Percentiles rank a stretch among this genome's conserved stretches.
These are phyloP conservation scores for Aspergillus caelatus DNA, from an alignment of 2,329 filamentous ascomycete species.

Conservation along the genomic window DNA sequence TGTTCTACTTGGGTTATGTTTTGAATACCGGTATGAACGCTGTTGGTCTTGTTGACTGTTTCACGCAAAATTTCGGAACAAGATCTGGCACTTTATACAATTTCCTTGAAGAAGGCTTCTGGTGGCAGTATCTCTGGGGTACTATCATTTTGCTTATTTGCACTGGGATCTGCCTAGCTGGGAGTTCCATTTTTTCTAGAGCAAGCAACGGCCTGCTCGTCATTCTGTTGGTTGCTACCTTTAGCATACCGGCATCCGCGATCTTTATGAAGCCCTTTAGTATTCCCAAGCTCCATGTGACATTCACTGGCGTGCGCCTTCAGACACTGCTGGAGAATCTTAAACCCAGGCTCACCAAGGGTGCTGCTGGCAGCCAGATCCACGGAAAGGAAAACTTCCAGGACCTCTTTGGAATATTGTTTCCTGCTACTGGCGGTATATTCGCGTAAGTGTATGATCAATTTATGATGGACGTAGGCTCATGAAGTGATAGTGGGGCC, in stretches of 20 bases:
- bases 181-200: slow-evolving; percentile 77
- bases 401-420: slow-evolving; percentile 82
- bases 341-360: slow-evolving; percentile 65
- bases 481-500: slow-evolving; percentile 60
- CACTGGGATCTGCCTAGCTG: slow-evolving; percentile 75
- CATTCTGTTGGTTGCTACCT: slow-evolving; percentile 70
- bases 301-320: slow-evolving; percentile 77
- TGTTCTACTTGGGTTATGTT: slow-evolving; percentile 88
- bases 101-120: slow-evolving; percentile 70
- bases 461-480: slow-evolving; percentile 58
- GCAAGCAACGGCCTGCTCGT: slow-evolving; percentile 76
- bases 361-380: slow-evolving; percentile 64
- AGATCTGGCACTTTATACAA: slow-evolving; percentile 59
- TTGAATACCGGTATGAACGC: slow-evolving; percentile 87
- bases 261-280: slow-evolving; percentile 69
- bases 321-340: slow-evolving; percentile 75
- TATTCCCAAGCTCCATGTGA: slow-evolving; percentile 62
- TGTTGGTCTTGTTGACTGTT: slow-evolving; percentile 81
- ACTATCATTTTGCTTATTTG: slow-evolving; percentile 72
- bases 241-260: slow-evolving; percentile 82
- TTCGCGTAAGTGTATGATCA: slow-evolving; percentile 51
- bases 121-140: slow-evolving; percentile 75
- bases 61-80: slow-evolving; percentile 72
- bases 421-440: slow-evolving; percentile 68
- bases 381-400: slow-evolving; percentile 71